Evolutionary conservation across 768 basidiomycete genomes (phyloP).

Genomic region (Rhizopogon vulgaris): DNA sequence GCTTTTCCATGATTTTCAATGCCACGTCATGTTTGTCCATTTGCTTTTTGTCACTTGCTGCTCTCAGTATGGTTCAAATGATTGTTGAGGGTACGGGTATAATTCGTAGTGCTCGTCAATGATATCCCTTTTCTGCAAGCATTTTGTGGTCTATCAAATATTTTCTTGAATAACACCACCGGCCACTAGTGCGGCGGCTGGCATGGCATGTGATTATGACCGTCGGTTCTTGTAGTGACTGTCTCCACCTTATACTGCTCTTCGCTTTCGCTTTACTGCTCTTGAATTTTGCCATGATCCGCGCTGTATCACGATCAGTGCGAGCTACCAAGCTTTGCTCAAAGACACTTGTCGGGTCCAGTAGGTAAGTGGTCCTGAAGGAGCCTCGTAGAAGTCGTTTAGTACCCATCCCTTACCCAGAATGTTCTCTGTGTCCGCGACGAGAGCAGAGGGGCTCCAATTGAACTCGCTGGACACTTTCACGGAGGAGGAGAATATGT

Average conservation of each 20-base stretch:
- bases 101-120: background rate
- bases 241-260: no score
- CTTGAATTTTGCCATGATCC: conserved; percentile 17
- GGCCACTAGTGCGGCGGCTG: no score
- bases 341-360: background rate
- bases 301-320: conserved; percentile 13
- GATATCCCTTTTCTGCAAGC: background rate
- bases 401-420: conserved; percentile 4
- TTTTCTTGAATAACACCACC: no score
- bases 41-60: background rate
- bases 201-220: no score
- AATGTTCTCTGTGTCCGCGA: conserved; percentile 19
- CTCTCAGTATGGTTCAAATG: background rate
- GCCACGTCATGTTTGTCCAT: background rate
- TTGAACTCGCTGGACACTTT: conserved; percentile 71
- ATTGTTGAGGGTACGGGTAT: conserved; percentile 1
- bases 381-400: no score
- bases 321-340: conserved; percentile 4
- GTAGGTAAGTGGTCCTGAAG: background rate
- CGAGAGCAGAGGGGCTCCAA: conserved; percentile 21
- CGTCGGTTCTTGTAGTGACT: no score
- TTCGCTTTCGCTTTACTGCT: background rate
- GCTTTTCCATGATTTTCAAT: conserved; percentile 2
- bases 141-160: no score
- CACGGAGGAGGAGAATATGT: conserved; percentile 92